Percentiles rank a stretch among this genome's conserved stretches.
Evolutionary conservation across 495 filamentous ascomycete genomes (phyloP).

Genomic region (Viridothelium virens): DNA sequence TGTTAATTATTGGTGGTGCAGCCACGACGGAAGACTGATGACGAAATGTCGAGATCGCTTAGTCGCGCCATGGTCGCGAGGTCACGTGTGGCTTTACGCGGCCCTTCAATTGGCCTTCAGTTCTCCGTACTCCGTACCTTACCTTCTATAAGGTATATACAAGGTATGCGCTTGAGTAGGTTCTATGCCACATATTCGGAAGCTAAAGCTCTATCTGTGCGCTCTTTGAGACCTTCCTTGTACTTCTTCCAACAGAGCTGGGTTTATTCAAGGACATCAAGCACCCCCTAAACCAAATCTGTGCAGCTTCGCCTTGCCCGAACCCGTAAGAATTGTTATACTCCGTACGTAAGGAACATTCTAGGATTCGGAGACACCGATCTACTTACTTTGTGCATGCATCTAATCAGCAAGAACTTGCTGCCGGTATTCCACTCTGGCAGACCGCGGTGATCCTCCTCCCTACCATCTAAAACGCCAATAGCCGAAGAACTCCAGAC

Average conservation of each 20-base stretch:
- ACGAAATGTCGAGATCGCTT: neutral
- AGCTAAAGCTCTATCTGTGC: too few relatives aligned
- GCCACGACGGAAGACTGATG: neutral
- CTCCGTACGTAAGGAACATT: neutral
- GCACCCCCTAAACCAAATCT: neutral
- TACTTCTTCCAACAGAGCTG: neutral
- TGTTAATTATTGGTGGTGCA: neutral
- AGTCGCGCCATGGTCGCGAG: neutral
- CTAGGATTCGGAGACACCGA: neutral
- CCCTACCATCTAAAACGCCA: neutral
- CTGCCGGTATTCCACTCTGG: neutral
- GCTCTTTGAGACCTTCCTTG: too few relatives aligned
- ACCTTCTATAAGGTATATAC: too few relatives aligned
- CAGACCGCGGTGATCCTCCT: neutral
- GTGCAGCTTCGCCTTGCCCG: neutral
- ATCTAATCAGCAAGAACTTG: neutral
- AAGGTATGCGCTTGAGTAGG: too few relatives aligned
- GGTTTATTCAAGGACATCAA: neutral
- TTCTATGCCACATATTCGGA: too few relatives aligned
- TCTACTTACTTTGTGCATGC: neutral
- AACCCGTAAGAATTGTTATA: too few relatives aligned
- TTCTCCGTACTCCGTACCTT: too few relatives aligned
- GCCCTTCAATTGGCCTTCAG: neutral
- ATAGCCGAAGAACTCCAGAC: neutral
- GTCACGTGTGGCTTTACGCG: neutral